Evolutionary conservation across 345 rosid species (phyloP), one percentile per base, ranked within the genome.

Genomic region (Euphorbia pulcherrima): DNA sequence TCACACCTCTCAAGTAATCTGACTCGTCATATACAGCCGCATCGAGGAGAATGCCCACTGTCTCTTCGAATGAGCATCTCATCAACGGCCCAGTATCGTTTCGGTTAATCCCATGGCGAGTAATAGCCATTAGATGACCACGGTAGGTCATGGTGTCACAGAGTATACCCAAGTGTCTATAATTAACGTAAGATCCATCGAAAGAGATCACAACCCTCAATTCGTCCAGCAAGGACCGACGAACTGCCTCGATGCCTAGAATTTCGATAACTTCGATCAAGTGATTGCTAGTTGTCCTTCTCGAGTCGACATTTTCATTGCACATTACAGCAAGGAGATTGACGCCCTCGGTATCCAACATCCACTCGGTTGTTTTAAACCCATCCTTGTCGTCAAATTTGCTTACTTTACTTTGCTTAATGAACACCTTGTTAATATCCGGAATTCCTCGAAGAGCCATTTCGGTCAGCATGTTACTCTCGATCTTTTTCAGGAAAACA

Each of bases 131-230:
- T 77, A 93, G 81, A 80, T 91, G 96, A 67, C 99, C 97, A 2
- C 99, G 96, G 69, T 93, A 93, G 16, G 99, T 93, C 99, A 93
- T 93, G 27, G 99, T 93, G 78, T 93, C 99, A 68, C 99, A 93
- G 28, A 93, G 77, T 61, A 93, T 93, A 69, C 96, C 99, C 71
- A 93, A 85, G 83, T 91, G 99, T 60, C 99, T 82, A 75, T 93
- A 93, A 63, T 93, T 93, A 73, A 93, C 99, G 68, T 90, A 93
- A 55, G 99, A 93, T 40, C 99, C 99, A 84, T 93, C 97, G 54
- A 93, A 93, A 6, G 99, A 93, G 72, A 93, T 93, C 65, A 93
- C 99, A 67, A 86, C 97, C 44, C 99, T 84, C 81, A 93, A 82
- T 65, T 93, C 99, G 83, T 93, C 97, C 72, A 93, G 79, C 74